A percentile compares a stretch with the other conserved stretches of the same genome.
Conservation (phyloP, 371 early-diverging fungal species). For the Smittium mucronatum region DNA sequence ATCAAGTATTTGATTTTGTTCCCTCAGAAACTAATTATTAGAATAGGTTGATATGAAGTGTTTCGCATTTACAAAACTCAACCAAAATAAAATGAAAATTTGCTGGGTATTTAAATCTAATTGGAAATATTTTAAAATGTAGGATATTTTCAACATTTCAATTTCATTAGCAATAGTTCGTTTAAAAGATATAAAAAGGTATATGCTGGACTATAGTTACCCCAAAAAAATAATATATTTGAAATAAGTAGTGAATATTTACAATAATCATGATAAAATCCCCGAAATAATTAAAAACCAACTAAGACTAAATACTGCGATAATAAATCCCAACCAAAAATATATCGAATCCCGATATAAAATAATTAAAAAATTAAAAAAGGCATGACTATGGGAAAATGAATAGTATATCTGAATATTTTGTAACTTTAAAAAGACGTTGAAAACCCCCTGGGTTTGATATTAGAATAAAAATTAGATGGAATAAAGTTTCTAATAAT, state of each 20-base stretch:
- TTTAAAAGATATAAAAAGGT: not conserved
- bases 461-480: conserved; percentile 1
- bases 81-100: too few relatives aligned
- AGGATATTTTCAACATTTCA: not conserved
- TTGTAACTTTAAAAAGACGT: not conserved
- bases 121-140: not conserved
- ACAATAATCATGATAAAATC: not conserved
- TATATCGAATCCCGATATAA: not conserved
- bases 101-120: too few relatives aligned
- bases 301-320: not conserved
- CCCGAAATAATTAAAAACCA: not conserved
- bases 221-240: not conserved
- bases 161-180: not conserved
- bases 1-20: too few relatives aligned
- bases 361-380: not conserved
- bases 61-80: too few relatives aligned
- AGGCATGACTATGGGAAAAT: not conserved
- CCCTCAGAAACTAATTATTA: too few relatives aligned
- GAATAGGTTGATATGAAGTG: too few relatives aligned
- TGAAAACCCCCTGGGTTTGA: not conserved
- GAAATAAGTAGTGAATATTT: not conserved
- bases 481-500: not conserved
- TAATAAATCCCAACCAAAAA: conserved; percentile 1
- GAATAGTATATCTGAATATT: not conserved
- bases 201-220: not conserved